Evolutionary conservation across 2,329 filamentous ascomycete genomes (phyloP), one percentile per base, ranked within the genome.

Genomic region (Coniella vitis): DNA sequence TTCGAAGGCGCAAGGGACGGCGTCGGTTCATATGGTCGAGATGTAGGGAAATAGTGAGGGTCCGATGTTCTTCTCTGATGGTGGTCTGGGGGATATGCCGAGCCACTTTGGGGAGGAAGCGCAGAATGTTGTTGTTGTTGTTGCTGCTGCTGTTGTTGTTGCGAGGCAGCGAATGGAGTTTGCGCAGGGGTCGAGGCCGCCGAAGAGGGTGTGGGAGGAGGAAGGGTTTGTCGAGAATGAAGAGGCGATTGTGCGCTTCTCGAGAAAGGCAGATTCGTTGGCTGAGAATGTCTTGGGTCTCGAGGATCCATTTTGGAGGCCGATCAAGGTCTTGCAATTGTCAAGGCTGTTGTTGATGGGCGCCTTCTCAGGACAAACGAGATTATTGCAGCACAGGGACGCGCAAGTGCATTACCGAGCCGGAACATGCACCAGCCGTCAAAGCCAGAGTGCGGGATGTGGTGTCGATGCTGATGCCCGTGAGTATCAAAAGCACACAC

Each of bases 31-130:
- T 67, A 67, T 12, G 62, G 56, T 52, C 65, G 64, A 41, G 65
- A 60, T 41, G 65, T 59, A n/a, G 65, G 53, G 53, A 69, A 68
- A 55, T 66, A 73, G 41, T 64, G 60, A n/a, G 69, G 65, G 55
- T 74, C 71, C 55, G 70, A 71, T 19, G 66, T 65, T 54, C 65
- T 66, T 54, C 68, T 66, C 51, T 62, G 60, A 50, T 58, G 57
- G 32, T 56, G 52, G 10, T 66, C 63, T 25, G 51, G 32, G 47
- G 61, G 44, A 36, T 63, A 67, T 10, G 58, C 52, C 39, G 59
- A 54, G 37, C 54, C 52, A 19, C 57, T 55, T 21, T 60, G 39
- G 48, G 45, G 56, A 52, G 49, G 59, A 54, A 55, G 64, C 4
- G 48, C 47, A 37, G 50, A 39, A 29, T 47, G 46, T 3, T 38